These are phyloP conservation scores for Trichothecium roseum DNA, from an alignment of 2,329 filamentous ascomycete species.

Conservation along the genomic window DNA sequence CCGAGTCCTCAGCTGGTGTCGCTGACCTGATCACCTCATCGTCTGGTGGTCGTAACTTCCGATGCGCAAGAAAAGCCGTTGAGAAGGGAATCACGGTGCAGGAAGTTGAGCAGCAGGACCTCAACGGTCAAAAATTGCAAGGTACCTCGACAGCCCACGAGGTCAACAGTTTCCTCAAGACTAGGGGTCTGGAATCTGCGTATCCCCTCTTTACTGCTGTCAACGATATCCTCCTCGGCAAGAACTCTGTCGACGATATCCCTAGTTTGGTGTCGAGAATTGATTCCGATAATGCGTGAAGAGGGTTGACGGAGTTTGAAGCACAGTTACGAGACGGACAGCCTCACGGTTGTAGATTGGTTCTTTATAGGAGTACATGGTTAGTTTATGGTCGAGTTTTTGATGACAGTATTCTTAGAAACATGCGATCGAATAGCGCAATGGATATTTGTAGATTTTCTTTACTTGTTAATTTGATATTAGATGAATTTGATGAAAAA, in stretches of 20 bases:
- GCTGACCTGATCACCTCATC: constrained; percentile 94
- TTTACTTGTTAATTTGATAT: no score
- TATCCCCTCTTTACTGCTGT: constrained; percentile 93
- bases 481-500: no score
- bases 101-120: constrained; percentile 78
- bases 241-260: constrained; percentile 69
- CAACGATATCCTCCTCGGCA: constrained; percentile 66
- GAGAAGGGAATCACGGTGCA: constrained; percentile 69
- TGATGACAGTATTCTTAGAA: neutral
- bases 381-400: no score
- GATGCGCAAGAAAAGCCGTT: constrained; percentile 81
- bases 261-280: constrained; percentile 50
- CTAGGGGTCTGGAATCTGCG: constrained; percentile 64
- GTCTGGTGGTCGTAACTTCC: constrained; percentile 85
- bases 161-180: constrained; percentile 80
- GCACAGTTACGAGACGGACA: no score
- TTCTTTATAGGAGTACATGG: no score
- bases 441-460: no score
- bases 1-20: constrained; percentile 91
- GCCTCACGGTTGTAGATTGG: no score
- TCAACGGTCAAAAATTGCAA: constrained; percentile 96
- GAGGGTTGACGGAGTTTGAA: no score
- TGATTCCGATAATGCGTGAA: neutral
- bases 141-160: constrained; percentile 87
- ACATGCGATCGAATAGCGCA: no score